These are phyloP conservation scores for Beauveria scarabaeidicola DNA, from an alignment of 2,329 filamentous ascomycete genomes.

Conservation along the genomic window DNA sequence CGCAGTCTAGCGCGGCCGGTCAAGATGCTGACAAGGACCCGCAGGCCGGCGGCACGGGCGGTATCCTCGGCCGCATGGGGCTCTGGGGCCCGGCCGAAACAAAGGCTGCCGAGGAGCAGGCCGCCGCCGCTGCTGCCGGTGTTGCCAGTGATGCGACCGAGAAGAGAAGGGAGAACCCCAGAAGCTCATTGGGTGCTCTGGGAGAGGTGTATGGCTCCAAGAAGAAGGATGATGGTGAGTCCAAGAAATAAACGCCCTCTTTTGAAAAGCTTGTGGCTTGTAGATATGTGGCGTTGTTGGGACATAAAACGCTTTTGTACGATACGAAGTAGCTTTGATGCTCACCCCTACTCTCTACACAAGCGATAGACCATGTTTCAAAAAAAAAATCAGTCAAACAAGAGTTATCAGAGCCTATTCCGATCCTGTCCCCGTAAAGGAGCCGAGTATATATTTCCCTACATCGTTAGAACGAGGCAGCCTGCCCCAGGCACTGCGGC, in stretches of 20 bases:
- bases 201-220: constrained; percentile 27
- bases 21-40: constrained; percentile 13
- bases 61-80: constrained; percentile 30
- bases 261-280: constrained; percentile 9
- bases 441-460: not conserved
- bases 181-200: constrained; percentile 31
- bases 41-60: constrained; percentile 21
- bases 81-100: constrained; percentile 26
- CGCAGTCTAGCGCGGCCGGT: constrained; percentile 13
- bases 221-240: constrained; percentile 21
- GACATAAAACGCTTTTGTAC: constrained; percentile 5
- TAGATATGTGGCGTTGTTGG: constrained; percentile 4
- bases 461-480: no score
- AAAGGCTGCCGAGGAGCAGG: constrained; percentile 3
- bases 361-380: not conserved
- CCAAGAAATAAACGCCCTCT: constrained; percentile 13
- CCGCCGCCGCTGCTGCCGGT: constrained; percentile 14
- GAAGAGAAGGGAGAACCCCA: constrained; percentile 29
- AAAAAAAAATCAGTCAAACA: not conserved
- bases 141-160: constrained; percentile 15
- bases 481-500: no score
- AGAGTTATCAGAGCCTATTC: not conserved
- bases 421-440: not conserved
- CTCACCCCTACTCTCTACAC: not conserved
- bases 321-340: constrained; percentile 10